A percentile compares a stretch with the other conserved stretches of the same genome.
Conservation (phyloP, 148 eudicot genomes). For the Cornus suecica region DNA sequence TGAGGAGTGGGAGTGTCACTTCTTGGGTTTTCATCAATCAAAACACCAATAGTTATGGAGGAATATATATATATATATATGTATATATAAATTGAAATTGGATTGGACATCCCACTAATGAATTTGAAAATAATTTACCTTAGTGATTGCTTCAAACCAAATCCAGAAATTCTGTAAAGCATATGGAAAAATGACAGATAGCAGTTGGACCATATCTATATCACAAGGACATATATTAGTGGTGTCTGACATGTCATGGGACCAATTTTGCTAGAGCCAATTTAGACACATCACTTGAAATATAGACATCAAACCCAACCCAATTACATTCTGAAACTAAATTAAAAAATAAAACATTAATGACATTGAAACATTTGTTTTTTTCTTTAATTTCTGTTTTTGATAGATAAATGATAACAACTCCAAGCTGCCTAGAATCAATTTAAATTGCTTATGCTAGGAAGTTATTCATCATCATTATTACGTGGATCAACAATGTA, state of each 20-base stretch:
- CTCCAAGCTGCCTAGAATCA: background rate
- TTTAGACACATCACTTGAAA: background rate
- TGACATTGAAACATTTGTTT: too few species aligned
- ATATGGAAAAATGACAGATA: too few species aligned
- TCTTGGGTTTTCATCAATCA: background rate
- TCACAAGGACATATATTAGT: conserved; percentile 8
- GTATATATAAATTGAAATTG: background rate
- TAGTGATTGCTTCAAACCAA: background rate
- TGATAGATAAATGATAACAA: background rate
- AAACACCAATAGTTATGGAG: background rate
- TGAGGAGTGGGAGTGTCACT: background rate
- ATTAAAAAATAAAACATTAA: too few species aligned
- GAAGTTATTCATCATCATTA: background rate
- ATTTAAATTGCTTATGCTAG: background rate
- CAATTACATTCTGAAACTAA: background rate
- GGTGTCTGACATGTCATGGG: conserved; percentile 5
- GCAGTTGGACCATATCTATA: too few species aligned
- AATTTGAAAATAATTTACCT: too few species aligned
- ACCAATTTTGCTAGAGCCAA: background rate
- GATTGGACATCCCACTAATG: background rate
- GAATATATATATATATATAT: too few species aligned
- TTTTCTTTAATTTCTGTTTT: background rate
- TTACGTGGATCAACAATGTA: too few species aligned
- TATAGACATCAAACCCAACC: background rate
- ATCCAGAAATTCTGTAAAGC: too few species aligned